Percentiles rank a stretch among this genome's conserved stretches.
Evolutionary conservation across 306 rosid genomes (phyloP).

Genomic region (Prunus mira): DNA sequence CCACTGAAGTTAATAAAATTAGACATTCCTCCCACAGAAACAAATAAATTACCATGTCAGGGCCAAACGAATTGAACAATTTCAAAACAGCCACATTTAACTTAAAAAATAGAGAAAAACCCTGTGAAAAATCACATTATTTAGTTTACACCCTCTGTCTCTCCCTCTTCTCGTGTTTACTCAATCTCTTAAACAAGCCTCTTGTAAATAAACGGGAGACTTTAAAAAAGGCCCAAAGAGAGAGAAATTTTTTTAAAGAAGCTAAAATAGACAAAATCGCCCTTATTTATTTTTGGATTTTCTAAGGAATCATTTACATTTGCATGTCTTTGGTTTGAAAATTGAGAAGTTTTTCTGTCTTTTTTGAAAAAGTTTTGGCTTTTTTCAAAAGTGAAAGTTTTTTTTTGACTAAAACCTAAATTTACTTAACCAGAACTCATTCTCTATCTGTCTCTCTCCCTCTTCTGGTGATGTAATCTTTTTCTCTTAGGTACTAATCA

Average conservation of each 20-base stretch:
- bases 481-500: background rate
- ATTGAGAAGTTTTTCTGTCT: too few species aligned
- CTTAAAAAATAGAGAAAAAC: background rate
- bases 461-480: background rate
- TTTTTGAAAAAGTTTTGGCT: too few species aligned
- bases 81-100: background rate
- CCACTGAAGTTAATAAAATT: slow-evolving; percentile 1
- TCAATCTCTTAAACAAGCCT: background rate
- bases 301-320: too few species aligned
- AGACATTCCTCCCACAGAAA: background rate
- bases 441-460: background rate
- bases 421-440: background rate
- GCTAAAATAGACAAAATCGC: too few species aligned
- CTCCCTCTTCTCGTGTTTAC: background rate
- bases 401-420: too few species aligned
- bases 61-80: background rate
- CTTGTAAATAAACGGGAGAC: background rate
- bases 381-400: too few species aligned
- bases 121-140: background rate
- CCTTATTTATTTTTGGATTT: too few species aligned
- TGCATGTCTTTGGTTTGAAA: too few species aligned
- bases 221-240: too few species aligned
- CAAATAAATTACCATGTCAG: background rate
- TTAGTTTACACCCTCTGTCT: background rate
- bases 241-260: too few species aligned